These are phyloP conservation scores for Tricholoma terreum DNA, from an alignment of 768 basidiomycete species.

Conservation along the genomic window DNA sequence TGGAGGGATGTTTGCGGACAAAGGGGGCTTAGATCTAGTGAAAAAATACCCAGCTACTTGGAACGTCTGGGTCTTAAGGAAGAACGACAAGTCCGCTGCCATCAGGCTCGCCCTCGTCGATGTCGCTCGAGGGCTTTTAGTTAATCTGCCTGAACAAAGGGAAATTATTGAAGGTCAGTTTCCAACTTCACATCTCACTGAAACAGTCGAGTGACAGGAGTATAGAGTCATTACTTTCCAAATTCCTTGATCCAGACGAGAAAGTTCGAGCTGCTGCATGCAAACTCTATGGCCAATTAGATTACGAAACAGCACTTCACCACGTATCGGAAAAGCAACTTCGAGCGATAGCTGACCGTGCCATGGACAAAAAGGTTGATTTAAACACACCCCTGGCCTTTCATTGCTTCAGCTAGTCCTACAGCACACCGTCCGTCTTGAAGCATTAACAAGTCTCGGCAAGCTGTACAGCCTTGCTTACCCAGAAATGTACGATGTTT, in stretches of 20 bases:
- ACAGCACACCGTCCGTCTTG: constrained; percentile 59
- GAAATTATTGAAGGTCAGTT: constrained; percentile 68
- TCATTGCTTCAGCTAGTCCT: background rate
- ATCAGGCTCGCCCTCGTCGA: constrained; percentile 84
- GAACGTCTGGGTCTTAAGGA: constrained; percentile 77
- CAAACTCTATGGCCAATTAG: constrained; percentile 74
- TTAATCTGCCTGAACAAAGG: constrained; percentile 63
- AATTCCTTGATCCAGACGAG: constrained; percentile 87
- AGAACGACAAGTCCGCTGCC: constrained; percentile 66
- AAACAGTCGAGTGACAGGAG: background rate
- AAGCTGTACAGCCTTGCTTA: constrained; percentile 80
- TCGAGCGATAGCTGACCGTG: constrained; percentile 62
- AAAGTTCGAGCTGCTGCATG: constrained; percentile 85
- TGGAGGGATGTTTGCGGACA: constrained; percentile 88
- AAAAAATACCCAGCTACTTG: constrained; percentile 82
- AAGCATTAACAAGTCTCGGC: constrained; percentile 76
- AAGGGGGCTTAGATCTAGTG: constrained; percentile 67
- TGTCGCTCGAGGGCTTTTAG: constrained; percentile 55
- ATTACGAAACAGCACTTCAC: constrained; percentile 89
- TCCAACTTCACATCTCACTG: background rate
- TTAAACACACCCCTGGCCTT: background rate
- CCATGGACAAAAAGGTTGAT: constrained; percentile 81
- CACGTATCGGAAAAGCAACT: constrained; percentile 68
- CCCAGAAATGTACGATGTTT: constrained; percentile 75
- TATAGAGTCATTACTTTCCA: constrained; percentile 56